Evolutionary conservation across 805 yeast species (phyloP).

Genomic region (Starmerella scarabaei): DNA sequence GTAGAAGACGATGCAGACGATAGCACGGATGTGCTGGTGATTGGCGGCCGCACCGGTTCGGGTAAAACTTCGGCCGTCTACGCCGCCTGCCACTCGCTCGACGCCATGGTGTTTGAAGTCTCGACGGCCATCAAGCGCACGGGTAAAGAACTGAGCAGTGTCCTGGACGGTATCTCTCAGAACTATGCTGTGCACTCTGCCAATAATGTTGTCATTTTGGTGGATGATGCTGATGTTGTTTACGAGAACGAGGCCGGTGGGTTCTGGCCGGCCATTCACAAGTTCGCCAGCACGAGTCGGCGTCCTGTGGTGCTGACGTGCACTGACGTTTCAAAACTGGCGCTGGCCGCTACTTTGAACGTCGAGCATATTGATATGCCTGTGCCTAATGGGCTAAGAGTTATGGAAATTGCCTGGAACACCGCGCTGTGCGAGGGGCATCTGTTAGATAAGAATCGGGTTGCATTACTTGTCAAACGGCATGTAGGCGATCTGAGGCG

Average conservation of each 20-base stretch:
- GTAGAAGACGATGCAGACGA: slow-evolving; percentile 22
- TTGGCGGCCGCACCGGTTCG: slow-evolving; percentile 54
- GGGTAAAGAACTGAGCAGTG: slow-evolving; percentile 52
- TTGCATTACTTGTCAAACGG: slow-evolving; percentile 17
- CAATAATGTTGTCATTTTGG: slow-evolving; percentile 54
- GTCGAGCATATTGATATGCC: slow-evolving; percentile 1
- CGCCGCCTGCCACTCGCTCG: slow-evolving; percentile 46
- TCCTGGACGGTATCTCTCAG: slow-evolving; percentile 66
- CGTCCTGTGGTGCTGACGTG: slow-evolving; percentile 64
- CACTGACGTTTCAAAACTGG: slow-evolving; percentile 28
- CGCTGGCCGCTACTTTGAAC: slow-evolving; percentile 4
- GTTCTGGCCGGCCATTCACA: slow-evolving; percentile 65
- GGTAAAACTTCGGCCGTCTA: slow-evolving; percentile 70
- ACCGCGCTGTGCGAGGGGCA: slow-evolving; percentile 30
- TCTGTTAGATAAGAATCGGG: slow-evolving; percentile 15
- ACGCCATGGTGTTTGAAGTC: slow-evolving; percentile 69
- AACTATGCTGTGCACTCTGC: slow-evolving; percentile 57
- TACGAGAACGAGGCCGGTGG: slow-evolving; percentile 57
- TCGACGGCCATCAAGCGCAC: slow-evolving; percentile 64
- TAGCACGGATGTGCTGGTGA: slow-evolving; percentile 30
- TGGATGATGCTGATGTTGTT: slow-evolving; percentile 77
- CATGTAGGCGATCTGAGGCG: slow-evolving; percentile 24
- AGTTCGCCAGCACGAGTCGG: slow-evolving; percentile 45
- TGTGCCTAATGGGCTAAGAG: slow-evolving; percentile 8
- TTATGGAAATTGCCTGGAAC: slow-evolving; percentile 23